Evolutionary conservation across 1,284 basidiomycete species (phyloP), one percentile per base, ranked within the genome.

Genomic region (Acaromyces ingoldii): DNA sequence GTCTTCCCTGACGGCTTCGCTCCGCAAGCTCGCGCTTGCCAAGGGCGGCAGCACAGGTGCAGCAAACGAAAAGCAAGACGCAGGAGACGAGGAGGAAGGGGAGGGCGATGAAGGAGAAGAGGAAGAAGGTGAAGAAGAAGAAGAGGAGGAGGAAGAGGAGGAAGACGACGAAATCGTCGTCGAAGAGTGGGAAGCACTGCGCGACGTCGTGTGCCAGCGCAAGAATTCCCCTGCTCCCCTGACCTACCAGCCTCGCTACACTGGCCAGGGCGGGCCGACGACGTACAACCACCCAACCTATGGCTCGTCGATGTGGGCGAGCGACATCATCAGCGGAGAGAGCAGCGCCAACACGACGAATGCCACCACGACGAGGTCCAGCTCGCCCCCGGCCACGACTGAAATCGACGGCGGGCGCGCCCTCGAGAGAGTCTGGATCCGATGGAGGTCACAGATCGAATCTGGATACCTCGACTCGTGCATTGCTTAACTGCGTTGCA

Each of bases 101-200:
- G 24, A 13, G 9, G 9, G 22, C 9, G 9, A 19, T 4, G 48
- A 13, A 6, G 25, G 9, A 2, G 19, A 9, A 17, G 25, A 13
- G 19, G 36, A 11, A 4, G 22, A 9, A 45, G 9, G 21, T 4
- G 48, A 13, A 6, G 25, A 9, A 2, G 19, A 9, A 17, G 25
- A 13, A 24, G 36, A 11, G 4, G 22, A 9, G 24, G 40, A 19
- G 6, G 15, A 6, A 26, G 39, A 34, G 25, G 34, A 41, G 5
- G 49, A 60, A 60, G 4, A 59, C 57, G 38, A 51, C 3, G 49
- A 48, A 1, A 21, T 42, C 2, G 56, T 65, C 22, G 17, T 67
- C 22, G 64, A 69, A 24, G 66, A 68, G 31, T 72, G 70, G 70
- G 70, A 72, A 7, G 67, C 65, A 0, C 42, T 72, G 25, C 45